phyloP scores from a whole-genome alignment of 306 rosid species.

The Quercus mongolica region DNA sequence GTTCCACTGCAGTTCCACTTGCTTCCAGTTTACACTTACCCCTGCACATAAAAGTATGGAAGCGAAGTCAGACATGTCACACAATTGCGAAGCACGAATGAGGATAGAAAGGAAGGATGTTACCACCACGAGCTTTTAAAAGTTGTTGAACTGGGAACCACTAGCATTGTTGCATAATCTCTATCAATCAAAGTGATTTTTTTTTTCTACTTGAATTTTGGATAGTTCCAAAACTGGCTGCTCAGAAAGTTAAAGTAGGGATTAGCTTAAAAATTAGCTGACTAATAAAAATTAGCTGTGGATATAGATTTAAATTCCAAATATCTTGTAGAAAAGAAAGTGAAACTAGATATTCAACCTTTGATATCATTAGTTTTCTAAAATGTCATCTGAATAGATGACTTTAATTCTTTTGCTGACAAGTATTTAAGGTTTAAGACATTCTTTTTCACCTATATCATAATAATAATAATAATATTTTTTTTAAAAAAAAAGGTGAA shows the following conservation, averaged over 20 bases:
- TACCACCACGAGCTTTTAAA: no score
- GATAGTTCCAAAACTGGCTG: slow-evolving; percentile 28
- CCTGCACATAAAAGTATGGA: slow-evolving; percentile 39
- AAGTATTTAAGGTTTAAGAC: neutral
- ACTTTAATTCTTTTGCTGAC: neutral
- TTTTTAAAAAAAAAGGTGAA: no score
- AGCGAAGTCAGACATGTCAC: neutral
- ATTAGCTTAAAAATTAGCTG: neutral
- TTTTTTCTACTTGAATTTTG: no score
- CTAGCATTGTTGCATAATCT: no score
- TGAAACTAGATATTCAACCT: neutral
- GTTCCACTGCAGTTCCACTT: no score
- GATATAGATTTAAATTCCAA: neutral
- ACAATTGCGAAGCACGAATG: slow-evolving; percentile 3
- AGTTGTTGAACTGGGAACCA: no score
- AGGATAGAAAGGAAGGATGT: neutral
- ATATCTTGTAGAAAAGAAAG: neutral
- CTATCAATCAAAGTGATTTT: no score
- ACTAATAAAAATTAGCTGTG: neutral
- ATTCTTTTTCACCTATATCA: no score
- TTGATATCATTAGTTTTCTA: neutral
- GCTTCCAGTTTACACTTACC: slow-evolving; percentile 29
- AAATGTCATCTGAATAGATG: neutral
- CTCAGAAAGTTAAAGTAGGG: neutral
- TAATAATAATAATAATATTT: no score